These are phyloP conservation scores for Dianthus caryophyllus DNA, from an alignment of 148 eudicot species.

Conservation along the genomic window DNA sequence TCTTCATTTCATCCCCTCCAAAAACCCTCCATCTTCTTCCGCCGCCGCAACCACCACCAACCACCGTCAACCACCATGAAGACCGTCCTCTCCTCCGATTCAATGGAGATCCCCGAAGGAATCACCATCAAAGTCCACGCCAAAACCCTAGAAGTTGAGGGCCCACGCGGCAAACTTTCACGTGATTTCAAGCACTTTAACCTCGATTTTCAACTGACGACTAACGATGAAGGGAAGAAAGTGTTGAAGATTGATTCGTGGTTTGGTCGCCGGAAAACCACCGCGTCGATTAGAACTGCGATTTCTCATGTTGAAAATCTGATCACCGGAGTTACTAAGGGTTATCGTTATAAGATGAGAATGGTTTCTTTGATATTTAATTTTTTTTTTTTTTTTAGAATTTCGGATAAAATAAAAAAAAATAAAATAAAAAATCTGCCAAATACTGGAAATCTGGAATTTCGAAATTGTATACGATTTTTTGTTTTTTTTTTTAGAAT, in stretches of 20 bases:
- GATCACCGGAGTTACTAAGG: slow-evolving; percentile 54
- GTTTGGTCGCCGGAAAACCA: slow-evolving; percentile 54
- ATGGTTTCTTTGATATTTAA: too few relatives aligned
- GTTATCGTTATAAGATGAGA: slow-evolving; percentile 62
- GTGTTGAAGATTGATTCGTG: slow-evolving; percentile 54
- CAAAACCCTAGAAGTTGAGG: slow-evolving; percentile 45
- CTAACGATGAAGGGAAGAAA: slow-evolving; percentile 35
- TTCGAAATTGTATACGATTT: too few relatives aligned
- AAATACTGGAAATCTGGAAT: too few relatives aligned
- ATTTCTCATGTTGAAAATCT: slow-evolving; percentile 52
- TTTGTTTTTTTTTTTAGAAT: too few relatives aligned
- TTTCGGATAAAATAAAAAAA: too few relatives aligned
- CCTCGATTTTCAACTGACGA: slow-evolving; percentile 52
- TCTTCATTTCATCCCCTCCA: neutral
- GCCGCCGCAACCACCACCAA: neutral
- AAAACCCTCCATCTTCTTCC: neutral
- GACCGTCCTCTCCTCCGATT: slow-evolving; percentile 49
- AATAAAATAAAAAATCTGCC: too few relatives aligned
- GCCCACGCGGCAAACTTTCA: slow-evolving; percentile 48
- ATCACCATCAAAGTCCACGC: slow-evolving; percentile 47
- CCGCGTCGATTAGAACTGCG: slow-evolving; percentile 61
- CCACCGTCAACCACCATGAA: too few relatives aligned
- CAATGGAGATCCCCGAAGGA: slow-evolving; percentile 68
- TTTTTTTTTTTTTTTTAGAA: too few relatives aligned
- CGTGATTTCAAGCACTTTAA: slow-evolving; percentile 63